A percentile compares a stretch with the other conserved stretches of the same genome.
These are phyloP conservation scores for Kodamaea neixiangensis DNA, from an alignment of 805 yeast species.

Conservation along the genomic window DNA sequence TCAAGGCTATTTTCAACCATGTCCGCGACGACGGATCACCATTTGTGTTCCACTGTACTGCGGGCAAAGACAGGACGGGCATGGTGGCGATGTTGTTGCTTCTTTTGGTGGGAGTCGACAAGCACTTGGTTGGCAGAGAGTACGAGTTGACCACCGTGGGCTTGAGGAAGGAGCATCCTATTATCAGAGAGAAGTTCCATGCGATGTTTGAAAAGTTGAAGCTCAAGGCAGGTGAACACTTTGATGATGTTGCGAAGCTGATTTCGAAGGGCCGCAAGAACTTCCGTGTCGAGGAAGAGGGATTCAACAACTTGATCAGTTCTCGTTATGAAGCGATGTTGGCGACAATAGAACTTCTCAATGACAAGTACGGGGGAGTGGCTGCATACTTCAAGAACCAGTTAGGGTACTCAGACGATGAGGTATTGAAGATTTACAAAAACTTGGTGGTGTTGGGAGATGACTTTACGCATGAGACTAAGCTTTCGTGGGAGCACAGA, in stretches of 20 bases:
- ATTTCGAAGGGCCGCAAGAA: conserved; percentile 39
- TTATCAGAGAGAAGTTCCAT: conserved; percentile 36
- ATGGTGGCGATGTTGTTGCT: conserved; percentile 68
- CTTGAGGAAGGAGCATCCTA: conserved; percentile 48
- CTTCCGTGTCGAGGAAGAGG: conserved; percentile 50
- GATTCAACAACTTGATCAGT: conserved; percentile 60
- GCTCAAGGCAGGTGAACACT: conserved; percentile 25
- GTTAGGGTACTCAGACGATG: conserved; percentile 48
- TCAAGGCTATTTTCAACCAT: conserved; percentile 51
- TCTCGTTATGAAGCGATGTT: conserved; percentile 72
- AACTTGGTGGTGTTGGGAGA: conserved; percentile 26
- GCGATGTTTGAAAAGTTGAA: conserved; percentile 32
- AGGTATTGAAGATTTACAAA: conserved; percentile 35
- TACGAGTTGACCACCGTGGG: conserved; percentile 76
- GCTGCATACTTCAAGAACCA: conserved; percentile 45
- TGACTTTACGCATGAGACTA: neutral
- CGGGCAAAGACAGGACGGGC: conserved; percentile 88
- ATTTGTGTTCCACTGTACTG: conserved; percentile 74
- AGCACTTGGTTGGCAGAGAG: conserved; percentile 66
- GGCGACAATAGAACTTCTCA: conserved; percentile 56
- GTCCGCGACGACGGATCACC: conserved; percentile 54
- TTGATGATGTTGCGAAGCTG: conserved; percentile 20
- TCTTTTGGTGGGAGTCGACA: conserved; percentile 63
- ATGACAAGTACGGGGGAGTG: conserved; percentile 55
- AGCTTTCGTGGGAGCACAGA: conserved; percentile 12